Conservation (phyloP, 371 early-diverging fungal species). For the Apophysomyces sp. region DNA sequence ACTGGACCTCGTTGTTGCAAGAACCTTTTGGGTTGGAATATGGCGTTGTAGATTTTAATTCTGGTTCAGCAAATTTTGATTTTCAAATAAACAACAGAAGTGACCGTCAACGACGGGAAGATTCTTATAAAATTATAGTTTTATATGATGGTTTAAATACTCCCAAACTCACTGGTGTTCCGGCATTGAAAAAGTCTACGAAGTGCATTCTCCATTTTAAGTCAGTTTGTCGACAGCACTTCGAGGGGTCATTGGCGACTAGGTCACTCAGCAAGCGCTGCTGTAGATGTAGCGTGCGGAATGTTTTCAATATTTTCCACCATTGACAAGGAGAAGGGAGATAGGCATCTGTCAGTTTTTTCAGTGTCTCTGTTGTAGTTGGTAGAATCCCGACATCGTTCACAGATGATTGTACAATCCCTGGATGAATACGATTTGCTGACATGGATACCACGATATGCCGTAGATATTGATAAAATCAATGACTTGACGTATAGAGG, state of each 20-base stretch:
- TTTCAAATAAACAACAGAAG: too few relatives aligned
- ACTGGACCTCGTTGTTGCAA: not conserved
- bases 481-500: too few relatives aligned
- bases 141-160: not conserved
- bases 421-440: not conserved
- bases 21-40: not conserved
- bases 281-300: too few relatives aligned
- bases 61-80: too few relatives aligned
- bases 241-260: too few relatives aligned
- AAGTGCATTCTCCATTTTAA: not conserved
- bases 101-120: not conserved
- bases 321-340: too few relatives aligned
- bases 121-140: not conserved
- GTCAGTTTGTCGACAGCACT: too few relatives aligned
- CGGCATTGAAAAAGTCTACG: not conserved
- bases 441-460: too few relatives aligned
- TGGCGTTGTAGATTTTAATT: too few relatives aligned
- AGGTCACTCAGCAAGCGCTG: too few relatives aligned
- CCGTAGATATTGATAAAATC: too few relatives aligned
- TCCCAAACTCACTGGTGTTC: not conserved
- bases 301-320: too few relatives aligned
- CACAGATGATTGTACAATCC: not conserved
- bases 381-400: not conserved
- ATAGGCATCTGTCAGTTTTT: not conserved
- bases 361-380: not conserved